phyloP scores from a whole-genome alignment of 1,284 basidiomycete species.

The Polyporus tsugae region DNA sequence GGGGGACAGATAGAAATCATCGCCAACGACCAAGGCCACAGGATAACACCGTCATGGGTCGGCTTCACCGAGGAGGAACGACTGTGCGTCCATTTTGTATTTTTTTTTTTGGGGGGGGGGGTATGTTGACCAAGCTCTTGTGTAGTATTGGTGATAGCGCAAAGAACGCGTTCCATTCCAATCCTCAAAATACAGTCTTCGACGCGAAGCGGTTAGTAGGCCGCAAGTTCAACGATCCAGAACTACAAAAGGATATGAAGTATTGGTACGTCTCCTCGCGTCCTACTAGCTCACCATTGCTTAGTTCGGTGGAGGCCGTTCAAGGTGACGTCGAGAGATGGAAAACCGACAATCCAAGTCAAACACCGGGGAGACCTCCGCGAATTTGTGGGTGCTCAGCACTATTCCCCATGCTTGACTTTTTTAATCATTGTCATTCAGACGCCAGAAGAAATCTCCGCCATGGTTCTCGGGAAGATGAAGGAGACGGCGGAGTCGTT shows the following conservation, averaged over 20 bases:
- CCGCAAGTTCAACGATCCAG: constrained; percentile 82
- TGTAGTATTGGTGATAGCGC: constrained; percentile 78
- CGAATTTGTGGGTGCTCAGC: constrained; percentile 70
- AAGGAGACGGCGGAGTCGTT: constrained; percentile 99
- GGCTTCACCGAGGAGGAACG: constrained; percentile 92
- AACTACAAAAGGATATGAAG: constrained; percentile 84
- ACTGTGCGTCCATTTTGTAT: constrained; percentile 58
- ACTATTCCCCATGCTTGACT: not conserved
- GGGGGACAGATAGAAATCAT: constrained; percentile 95
- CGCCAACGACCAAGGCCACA: constrained; percentile 97
- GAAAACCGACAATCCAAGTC: constrained; percentile 89
- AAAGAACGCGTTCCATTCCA: constrained; percentile 82
- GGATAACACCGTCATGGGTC: constrained; percentile 97
- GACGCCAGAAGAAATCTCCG: constrained; percentile 90
- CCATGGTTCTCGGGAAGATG: constrained; percentile 98
- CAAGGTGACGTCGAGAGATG: constrained; percentile 78
- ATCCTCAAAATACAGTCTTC: constrained; percentile 95
- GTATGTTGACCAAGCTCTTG: not conserved
- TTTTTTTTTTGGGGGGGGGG: not conserved
- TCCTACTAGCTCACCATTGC: not conserved
- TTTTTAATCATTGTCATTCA: constrained; percentile 36
- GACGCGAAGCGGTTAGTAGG: constrained; percentile 98
- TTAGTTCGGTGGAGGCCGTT: constrained; percentile 64
- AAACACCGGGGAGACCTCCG: constrained; percentile 87
- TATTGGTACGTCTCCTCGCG: constrained; percentile 64